Evolutionary conservation across 23 red algal genomes (phyloP), one percentile per base, ranked within the genome.

Genomic region (Gracilaria gracilis): DNA sequence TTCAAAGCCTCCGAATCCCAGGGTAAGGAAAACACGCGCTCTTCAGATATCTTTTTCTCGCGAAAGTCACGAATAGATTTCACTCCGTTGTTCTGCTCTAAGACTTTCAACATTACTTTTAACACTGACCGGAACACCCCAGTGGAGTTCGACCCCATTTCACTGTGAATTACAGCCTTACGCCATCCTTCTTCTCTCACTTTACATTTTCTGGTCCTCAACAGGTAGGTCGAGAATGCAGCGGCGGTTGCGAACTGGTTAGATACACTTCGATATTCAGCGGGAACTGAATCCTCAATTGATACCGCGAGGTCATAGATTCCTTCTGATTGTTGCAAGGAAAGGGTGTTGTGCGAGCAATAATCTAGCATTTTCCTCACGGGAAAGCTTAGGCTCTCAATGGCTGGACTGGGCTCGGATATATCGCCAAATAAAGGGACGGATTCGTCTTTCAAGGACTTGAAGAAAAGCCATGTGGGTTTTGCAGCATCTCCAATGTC

Each of bases 81-180:
- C 61, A 34, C 61, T 8, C 61, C 61, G 9, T 34, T 28, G 27
- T 28, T 4, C 32, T 67, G 27, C 61, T 28, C 32, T 28, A 67
- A 9, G 4, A 31, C 32, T 34, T 9, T 31, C 13, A 14, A 34
- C 61, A 67, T 67, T 34, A 67, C 25, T 28, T 4, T 13, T 67
- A 67, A 13, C 61, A 67, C 61, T 14, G 61, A 34, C 61, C 61
- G 25, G 13, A 67, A 67, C 61, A 67, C 61, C 13, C 61, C 61
- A 8, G 61, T 67, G 5, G 27, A 34, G 61, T 67, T 67, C 13
- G 61, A 31, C 61, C 32, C 32, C 25, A 67, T 67, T 67, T 28
- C 5, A 28, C 5, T 8, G 9, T 67, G 25, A 31, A 31, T 67
- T 31, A 67, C 13, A 6, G 61, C 61, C 25, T 28, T 67, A 28